phyloP scores from a whole-genome alignment of 1,139 yeast genomes.

The Blastobotrys serpentis region DNA sequence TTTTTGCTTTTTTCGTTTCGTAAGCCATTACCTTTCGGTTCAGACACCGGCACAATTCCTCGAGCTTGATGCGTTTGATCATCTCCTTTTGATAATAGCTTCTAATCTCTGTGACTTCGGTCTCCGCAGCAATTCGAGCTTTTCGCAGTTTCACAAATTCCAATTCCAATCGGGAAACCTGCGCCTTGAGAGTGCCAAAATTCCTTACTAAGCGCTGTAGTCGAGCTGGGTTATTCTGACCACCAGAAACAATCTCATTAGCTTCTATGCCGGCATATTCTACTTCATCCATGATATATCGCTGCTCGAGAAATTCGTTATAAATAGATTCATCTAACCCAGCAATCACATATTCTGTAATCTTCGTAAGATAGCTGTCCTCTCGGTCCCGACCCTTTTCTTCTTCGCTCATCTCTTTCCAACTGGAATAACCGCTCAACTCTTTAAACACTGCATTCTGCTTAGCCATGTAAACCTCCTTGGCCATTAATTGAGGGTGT shows the following conservation, averaged over 20 bases:
- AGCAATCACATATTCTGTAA: conserved; percentile 24
- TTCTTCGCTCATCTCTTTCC: conserved; percentile 20
- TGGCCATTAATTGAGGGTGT: conserved; percentile 22
- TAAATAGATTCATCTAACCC: conserved; percentile 25
- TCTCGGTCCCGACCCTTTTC: conserved; percentile 16
- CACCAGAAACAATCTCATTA: neutral
- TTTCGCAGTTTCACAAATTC: conserved; percentile 20
- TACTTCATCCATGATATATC: conserved; percentile 20
- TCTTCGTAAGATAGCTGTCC: conserved; percentile 19
- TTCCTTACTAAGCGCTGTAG: conserved; percentile 3
- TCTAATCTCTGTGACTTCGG: conserved; percentile 12
- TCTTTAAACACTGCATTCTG: conserved; percentile 26
- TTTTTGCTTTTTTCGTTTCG: conserved; percentile 9
- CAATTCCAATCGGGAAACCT: conserved; percentile 20
- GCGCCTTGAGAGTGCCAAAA: conserved; percentile 18
- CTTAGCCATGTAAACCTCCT: conserved; percentile 25
- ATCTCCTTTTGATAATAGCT: conserved; percentile 15
- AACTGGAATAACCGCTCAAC: conserved; percentile 24
- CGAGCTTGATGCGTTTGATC: conserved; percentile 18
- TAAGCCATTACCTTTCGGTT: conserved; percentile 12
- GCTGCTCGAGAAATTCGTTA: conserved; percentile 24
- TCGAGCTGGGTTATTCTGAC: neutral
- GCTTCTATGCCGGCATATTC: conserved; percentile 18
- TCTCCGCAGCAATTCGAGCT: conserved; percentile 15
- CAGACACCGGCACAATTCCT: conserved; percentile 18